These are phyloP conservation scores for Fusarium phyllophilum DNA, from an alignment of 2,329 filamentous ascomycete genomes.

Conservation along the genomic window DNA sequence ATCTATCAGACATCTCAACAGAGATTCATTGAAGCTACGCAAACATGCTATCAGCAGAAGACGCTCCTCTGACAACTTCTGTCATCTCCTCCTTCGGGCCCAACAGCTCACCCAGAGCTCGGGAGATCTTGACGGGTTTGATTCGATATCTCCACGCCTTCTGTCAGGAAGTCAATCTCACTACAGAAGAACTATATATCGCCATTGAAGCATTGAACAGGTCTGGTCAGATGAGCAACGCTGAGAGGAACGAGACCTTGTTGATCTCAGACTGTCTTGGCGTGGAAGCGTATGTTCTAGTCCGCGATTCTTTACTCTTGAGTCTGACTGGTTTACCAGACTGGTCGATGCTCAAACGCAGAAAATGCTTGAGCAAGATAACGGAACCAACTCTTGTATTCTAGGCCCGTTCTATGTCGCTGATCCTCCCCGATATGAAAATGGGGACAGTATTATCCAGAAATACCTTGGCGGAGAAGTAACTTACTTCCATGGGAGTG, in stretches of 20 bases:
- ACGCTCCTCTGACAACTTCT: not conserved
- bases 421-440: not conserved
- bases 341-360: not conserved
- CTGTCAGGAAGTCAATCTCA: not conserved
- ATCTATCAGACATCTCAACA: fast-evolving
- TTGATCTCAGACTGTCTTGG: not conserved
- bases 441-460: not conserved
- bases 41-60: not conserved
- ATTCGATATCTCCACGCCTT: not conserved
- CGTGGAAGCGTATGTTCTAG: not conserved
- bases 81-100: not conserved
- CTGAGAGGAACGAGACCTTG: not conserved
- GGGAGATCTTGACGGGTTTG: not conserved
- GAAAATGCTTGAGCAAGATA: not conserved
- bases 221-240: not conserved
- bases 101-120: not conserved
- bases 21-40: fast-evolving
- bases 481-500: not conserved
- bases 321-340: not conserved
- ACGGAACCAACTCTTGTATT: not conserved
- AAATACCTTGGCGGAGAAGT: not conserved
- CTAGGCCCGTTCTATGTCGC: not conserved
- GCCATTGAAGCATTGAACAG: not conserved
- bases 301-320: fast-evolving
- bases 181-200: not conserved